Percentiles rank a stretch among this genome's conserved stretches.
These are phyloP conservation scores for Backusella circina DNA, from an alignment of 192 early-diverging fungal species.

Conservation along the genomic window DNA sequence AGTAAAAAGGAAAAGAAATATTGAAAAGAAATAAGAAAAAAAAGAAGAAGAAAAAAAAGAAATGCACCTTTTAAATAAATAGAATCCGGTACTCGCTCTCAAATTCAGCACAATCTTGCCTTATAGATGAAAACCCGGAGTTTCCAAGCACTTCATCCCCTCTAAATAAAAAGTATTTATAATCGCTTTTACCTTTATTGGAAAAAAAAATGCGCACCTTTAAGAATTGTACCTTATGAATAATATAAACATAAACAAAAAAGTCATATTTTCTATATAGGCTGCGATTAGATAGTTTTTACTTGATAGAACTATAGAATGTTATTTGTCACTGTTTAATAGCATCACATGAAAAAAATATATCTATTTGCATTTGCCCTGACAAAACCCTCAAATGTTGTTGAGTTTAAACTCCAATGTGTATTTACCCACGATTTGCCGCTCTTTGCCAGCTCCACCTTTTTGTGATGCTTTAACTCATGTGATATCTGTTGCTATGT, in stretches of 20 bases:
- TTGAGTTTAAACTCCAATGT: neutral
- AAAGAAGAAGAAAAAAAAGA: neutral
- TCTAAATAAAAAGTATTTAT: slow-evolving; percentile 2
- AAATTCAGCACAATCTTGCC: neutral
- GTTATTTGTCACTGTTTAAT: neutral
- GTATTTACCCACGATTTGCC: slow-evolving; percentile 13
- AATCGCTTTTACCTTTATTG: neutral
- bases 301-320: neutral
- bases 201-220: neutral
- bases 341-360: neutral
- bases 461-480: neutral
- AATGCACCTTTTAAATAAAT: neutral
- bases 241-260: neutral
- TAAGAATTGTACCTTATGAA: neutral
- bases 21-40: neutral
- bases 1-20: neutral
- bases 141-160: neutral
- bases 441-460: neutral
- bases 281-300: neutral
- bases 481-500: neutral
- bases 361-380: neutral
- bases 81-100: neutral
- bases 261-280: neutral
- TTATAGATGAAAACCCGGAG: slow-evolving; percentile 4
- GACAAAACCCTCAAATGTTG: neutral